These are phyloP conservation scores for Lachnellula suecica DNA, from an alignment of 2,329 filamentous ascomycete species.

Conservation along the genomic window DNA sequence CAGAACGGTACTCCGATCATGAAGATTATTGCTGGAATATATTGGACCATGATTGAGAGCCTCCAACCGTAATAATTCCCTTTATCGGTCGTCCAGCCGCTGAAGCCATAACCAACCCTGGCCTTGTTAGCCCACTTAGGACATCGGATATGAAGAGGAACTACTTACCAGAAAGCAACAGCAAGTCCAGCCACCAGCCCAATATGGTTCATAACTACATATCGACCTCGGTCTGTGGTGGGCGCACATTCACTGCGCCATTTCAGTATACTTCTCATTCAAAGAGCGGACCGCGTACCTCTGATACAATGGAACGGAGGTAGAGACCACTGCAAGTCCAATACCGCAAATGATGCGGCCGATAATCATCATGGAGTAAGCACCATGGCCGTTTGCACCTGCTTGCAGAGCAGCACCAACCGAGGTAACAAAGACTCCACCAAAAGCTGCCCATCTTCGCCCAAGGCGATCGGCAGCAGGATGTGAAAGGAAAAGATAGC, in stretches of 20 bases:
- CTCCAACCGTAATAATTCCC: constrained; percentile 53
- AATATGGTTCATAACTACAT: constrained; percentile 59
- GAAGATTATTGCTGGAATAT: constrained; percentile 51
- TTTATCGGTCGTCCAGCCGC: constrained; percentile 46
- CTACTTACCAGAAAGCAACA: constrained; percentile 49
- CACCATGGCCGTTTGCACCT: constrained; percentile 39
- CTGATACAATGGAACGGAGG: constrained; percentile 57
- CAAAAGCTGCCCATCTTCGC: constrained; percentile 49
- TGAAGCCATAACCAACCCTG: constrained; percentile 54
- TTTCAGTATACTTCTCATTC: not conserved
- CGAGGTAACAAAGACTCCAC: constrained; percentile 45
- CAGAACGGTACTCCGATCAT: constrained; percentile 49
- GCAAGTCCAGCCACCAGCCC: constrained; percentile 56
- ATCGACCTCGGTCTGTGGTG: constrained; percentile 50
- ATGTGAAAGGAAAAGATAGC: constrained; percentile 55
- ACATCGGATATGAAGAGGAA: not conserved
- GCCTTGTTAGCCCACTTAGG: constrained; percentile 3
- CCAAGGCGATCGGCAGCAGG: constrained; percentile 50
- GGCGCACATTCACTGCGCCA: constrained; percentile 51
- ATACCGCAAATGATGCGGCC: constrained; percentile 53
- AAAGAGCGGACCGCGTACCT: constrained; percentile 36
- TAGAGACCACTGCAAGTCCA: constrained; percentile 55
- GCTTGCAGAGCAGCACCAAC: constrained; percentile 50
- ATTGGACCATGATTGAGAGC: constrained; percentile 49
- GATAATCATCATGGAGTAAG: constrained; percentile 47